Evolutionary conservation across 2,329 filamentous ascomycete species (phyloP).

Genomic region (Aspergillus alliaceus): DNA sequence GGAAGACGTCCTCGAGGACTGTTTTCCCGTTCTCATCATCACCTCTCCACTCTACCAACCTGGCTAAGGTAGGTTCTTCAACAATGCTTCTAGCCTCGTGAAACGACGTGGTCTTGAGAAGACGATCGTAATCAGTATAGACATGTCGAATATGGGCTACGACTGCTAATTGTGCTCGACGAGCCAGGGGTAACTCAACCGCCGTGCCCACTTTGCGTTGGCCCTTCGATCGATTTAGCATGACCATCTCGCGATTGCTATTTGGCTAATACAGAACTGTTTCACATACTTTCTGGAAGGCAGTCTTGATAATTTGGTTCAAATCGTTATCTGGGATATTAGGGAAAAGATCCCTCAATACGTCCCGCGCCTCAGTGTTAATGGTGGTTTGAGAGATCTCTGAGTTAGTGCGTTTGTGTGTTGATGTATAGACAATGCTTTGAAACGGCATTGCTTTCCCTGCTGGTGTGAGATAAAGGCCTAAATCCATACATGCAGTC

Average conservation of each 20-base stretch:
- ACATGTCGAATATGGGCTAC: conserved; percentile 62
- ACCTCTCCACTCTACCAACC: conserved; percentile 63
- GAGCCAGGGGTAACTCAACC: conserved; percentile 53
- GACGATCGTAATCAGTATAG: conserved; percentile 63
- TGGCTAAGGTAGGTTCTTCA: conserved; percentile 56
- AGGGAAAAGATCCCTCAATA: conserved; percentile 63
- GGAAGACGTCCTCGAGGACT: conserved; percentile 62
- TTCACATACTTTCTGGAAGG: conserved; percentile 57
- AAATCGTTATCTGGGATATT: conserved; percentile 61
- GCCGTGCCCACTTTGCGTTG: conserved; percentile 60
- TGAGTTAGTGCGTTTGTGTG: conserved; percentile 24
- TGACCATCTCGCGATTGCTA: conserved; percentile 7
- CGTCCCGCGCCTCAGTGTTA: conserved; percentile 58
- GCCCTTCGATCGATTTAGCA: conserved; percentile 42
- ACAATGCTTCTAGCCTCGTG: conserved; percentile 56
- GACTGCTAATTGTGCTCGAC: conserved; percentile 61
- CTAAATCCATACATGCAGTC: conserved; percentile 53
- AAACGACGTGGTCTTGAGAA: conserved; percentile 55
- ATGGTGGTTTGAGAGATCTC: conserved; percentile 47
- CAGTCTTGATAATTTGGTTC: conserved; percentile 58
- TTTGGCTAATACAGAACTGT: background rate
- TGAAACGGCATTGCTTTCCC: conserved; percentile 48
- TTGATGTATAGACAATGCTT: conserved; percentile 24
- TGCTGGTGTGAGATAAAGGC: conserved; percentile 46
- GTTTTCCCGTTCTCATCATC: conserved; percentile 55